phyloP scores from a whole-genome alignment of 2,329 filamentous ascomycete species.

The Botrytis hyacinthi region DNA sequence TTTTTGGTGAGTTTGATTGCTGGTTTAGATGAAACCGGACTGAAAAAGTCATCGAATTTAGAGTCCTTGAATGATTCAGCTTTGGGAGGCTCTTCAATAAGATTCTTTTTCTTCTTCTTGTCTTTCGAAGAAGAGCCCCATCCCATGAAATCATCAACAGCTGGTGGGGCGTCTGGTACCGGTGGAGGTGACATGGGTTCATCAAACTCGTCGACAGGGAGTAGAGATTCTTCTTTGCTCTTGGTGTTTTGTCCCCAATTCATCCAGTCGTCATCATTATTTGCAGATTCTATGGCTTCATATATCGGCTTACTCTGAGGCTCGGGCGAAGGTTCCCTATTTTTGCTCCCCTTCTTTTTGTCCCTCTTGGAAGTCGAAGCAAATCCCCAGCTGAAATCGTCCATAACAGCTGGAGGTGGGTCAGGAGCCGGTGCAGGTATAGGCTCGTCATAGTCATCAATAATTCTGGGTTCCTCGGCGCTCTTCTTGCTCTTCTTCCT shows the following conservation, averaged over 20 bases:
- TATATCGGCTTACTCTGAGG: slow-evolving; percentile 28
- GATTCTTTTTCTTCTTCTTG: slow-evolving; percentile 52
- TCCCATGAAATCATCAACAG: slow-evolving; percentile 35
- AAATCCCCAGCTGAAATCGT: slow-evolving; percentile 23
- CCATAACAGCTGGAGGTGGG: slow-evolving; percentile 35
- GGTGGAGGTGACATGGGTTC: slow-evolving; percentile 39
- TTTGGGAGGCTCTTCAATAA: slow-evolving; percentile 46
- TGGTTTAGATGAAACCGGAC: slow-evolving; percentile 33
- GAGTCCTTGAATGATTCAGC: slow-evolving; percentile 48
- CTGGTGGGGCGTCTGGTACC: slow-evolving; percentile 37
- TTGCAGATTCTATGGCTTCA: slow-evolving; percentile 31
- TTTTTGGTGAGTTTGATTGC: slow-evolving; percentile 47
- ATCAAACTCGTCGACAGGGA: slow-evolving; percentile 37
- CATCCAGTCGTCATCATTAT: slow-evolving; percentile 34
- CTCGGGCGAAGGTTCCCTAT: slow-evolving; percentile 28
- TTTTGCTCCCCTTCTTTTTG: slow-evolving; percentile 44
- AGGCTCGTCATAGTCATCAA: slow-evolving; percentile 15
- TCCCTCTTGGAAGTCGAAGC: slow-evolving; percentile 40
- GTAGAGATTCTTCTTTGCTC: slow-evolving; percentile 33
- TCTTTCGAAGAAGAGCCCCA: slow-evolving; percentile 37
- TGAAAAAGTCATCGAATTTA: slow-evolving; percentile 41
- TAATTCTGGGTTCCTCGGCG: slow-evolving; percentile 21
- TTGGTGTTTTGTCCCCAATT: slow-evolving; percentile 35
- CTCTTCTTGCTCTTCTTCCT: slow-evolving; percentile 45
- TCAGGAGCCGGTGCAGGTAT: slow-evolving; percentile 31